Conservation (phyloP, 352 stramenopile genomes). For the Phytophthora fragariae region DNA sequence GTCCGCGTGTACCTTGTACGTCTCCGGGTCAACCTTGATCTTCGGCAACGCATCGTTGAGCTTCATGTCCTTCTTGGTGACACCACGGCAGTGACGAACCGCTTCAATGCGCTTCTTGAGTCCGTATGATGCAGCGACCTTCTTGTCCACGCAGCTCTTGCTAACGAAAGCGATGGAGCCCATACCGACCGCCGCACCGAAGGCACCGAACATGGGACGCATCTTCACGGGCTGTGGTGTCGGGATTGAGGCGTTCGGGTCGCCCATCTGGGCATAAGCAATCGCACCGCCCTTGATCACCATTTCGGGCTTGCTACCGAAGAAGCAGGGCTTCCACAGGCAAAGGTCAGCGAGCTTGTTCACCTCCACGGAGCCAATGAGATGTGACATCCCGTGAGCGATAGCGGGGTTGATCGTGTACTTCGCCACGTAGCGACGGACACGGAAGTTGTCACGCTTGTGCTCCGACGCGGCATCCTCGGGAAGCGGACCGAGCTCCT, state of each 20-base stretch:
- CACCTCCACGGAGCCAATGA: constrained; percentile 95
- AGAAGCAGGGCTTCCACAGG: constrained; percentile 96
- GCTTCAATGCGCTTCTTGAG: constrained; percentile 89
- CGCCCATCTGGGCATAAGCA: constrained; percentile 96
- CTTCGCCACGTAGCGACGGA: constrained; percentile 97
- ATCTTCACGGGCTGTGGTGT: constrained; percentile 97
- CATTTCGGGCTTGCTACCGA: constrained; percentile 96
- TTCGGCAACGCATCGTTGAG: constrained; percentile 95
- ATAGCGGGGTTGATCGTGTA: constrained; percentile 99
- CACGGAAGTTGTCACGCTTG: constrained; percentile 94
- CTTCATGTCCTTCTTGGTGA: constrained; percentile 97
- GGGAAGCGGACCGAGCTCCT: constrained; percentile 86
- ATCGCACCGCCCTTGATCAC: constrained; percentile 97
- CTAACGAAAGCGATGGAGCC: constrained; percentile 93
- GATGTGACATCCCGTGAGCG: constrained; percentile 96
- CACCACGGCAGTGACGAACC: constrained; percentile 80
- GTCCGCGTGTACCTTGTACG: constrained; percentile 94
- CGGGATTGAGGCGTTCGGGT: constrained; percentile 97
- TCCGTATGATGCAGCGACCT: constrained; percentile 75
- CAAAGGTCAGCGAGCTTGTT: constrained; percentile 95
- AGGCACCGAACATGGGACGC: constrained; percentile 94
- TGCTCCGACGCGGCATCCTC: constrained; percentile 77
- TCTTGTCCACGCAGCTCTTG: constrained; percentile 75
- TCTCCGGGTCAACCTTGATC: constrained; percentile 96
- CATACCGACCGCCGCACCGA: constrained; percentile 60